Base-by-base conservation (phyloP, 2,329 filamentous ascomycete genomes). In the Aspergillus phoenicis region DNA sequence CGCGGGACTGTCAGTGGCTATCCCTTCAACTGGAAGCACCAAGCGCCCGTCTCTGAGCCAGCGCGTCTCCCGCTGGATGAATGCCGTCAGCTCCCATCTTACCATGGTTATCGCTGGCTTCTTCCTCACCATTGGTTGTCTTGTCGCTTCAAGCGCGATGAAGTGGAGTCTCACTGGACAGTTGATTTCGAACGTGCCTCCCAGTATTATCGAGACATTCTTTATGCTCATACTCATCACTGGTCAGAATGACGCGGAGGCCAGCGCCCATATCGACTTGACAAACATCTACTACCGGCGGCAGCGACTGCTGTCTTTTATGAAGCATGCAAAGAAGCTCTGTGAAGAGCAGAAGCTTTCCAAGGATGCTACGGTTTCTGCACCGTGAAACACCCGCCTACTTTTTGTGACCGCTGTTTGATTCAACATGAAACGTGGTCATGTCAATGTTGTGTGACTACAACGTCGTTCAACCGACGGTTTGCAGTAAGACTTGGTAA, bases 131-230 rank as follows among this genome's bases (percentile, higher is more conserved):
- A 52, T 73, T 39, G 73, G 70, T 4, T 66, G 74, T 6, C 20
- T 77, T 2, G 52, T 67, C 38, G 68, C 65, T 7, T 68, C 74
- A 0, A 74, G 70, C 41, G 68, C 66, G 1, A 70, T 74, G 71
- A 33, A 62, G 4, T 76, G 73, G 75, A 74, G 61, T 26, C 57
- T 68, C 11, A 75, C 72, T 0, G 74, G 74, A 5, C 74, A 77
- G 49, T 62, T 76, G 20, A 64, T 76, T 13, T 76, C 68, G 43
- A 77, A 77, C 60, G 68, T 75, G 5, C 73, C 74, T 3, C 73
- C 74, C 11, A 77, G 73, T 57, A 70, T 77, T 20, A 69, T 77
- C 41, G 74, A 76, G 58, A 68, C 69, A 0, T 77, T 75, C 65
- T 68, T 75, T 54, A 75, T 72, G 69, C 62, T 76, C 30, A 69